Evolutionary conservation across 352 stramenopile genomes (phyloP), one percentile per base, ranked within the genome.

Genomic region (Phytopythium helicoides): DNA sequence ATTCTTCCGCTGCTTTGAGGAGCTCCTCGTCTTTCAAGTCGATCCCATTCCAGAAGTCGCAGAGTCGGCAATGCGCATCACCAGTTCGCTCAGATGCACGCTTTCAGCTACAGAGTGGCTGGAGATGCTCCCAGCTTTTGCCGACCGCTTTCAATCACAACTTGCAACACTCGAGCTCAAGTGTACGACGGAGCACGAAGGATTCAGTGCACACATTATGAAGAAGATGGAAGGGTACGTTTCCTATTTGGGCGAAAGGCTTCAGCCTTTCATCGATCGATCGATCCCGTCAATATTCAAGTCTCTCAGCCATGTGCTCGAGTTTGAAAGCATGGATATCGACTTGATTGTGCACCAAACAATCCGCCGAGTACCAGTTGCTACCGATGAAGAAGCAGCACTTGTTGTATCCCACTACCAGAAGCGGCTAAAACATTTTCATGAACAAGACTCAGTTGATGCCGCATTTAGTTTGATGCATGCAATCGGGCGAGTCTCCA

Each of bases 1-100:
- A 6, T 93, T 92, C 31, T 83, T 95, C 54, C 73, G 68, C 12
- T 89, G 74, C 39, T 91, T 81, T 25, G 86, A 95, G 52, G 79
- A 92, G 47, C 69, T 94, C 26, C 64, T 95, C 42, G 76, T 90
- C 19, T 58, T 91, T 31, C 63, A 66, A 25, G 68, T 70, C 10
- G 80, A 95, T 31, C 37, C 57, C 6, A 90, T 90, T 28, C 42
- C 54, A 2, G 42, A 71, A 12, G 66, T 73, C 12, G 50, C 60
- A 14, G 15, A 47, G 8, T 59, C 68, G 36, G 64, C 75, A 25
- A 16, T 15, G 1, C 4, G 15, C 1, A 41, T 88, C 11, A 54
- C 67, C 10, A 7, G 31, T 0, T 34, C 47, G 7, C 50, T 87
- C 3, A 47, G 59, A 11, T 45, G 15, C 10, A 47, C 49, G 16